These are phyloP conservation scores for Lipomyces chichibuensis DNA, from an alignment of 805 yeast species.

Conservation along the genomic window DNA sequence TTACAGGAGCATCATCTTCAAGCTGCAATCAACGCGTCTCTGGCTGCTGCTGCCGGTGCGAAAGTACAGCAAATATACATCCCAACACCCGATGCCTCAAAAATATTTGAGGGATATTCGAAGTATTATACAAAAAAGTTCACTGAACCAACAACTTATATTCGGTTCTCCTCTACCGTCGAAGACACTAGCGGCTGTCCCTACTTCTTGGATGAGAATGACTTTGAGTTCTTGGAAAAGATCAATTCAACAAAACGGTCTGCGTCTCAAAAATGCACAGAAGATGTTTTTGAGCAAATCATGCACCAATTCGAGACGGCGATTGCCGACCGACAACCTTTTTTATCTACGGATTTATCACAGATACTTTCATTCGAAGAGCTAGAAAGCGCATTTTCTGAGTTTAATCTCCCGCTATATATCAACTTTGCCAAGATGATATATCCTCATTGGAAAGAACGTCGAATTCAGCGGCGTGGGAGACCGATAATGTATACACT, in stretches of 20 bases:
- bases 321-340: constrained; percentile 84
- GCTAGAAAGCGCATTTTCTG: constrained; percentile 47
- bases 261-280: constrained; percentile 54
- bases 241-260: constrained; percentile 45
- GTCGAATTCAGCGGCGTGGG: constrained; percentile 74
- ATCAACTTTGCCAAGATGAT: constrained; percentile 61
- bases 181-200: constrained; percentile 88
- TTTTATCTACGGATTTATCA: constrained; percentile 78
- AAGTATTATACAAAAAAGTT: constrained; percentile 72
- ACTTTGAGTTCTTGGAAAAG: constrained; percentile 64
- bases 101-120: constrained; percentile 56
- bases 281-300: constrained; percentile 82
- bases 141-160: constrained; percentile 73
- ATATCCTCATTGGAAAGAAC: constrained; percentile 77
- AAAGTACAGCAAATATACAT: constrained; percentile 67
- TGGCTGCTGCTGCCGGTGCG: constrained; percentile 58
- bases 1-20: constrained; percentile 81
- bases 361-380: constrained; percentile 74
- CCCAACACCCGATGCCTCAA: constrained; percentile 90
- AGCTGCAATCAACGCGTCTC: constrained; percentile 82
- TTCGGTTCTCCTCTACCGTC: constrained; percentile 91
- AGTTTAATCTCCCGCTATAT: constrained; percentile 19
- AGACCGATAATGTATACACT: constrained; percentile 70
- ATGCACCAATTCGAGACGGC: constrained; percentile 73
- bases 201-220: constrained; percentile 88